Base-by-base conservation (phyloP, 805 yeast genomes). In the Candida chauliodis region DNA sequence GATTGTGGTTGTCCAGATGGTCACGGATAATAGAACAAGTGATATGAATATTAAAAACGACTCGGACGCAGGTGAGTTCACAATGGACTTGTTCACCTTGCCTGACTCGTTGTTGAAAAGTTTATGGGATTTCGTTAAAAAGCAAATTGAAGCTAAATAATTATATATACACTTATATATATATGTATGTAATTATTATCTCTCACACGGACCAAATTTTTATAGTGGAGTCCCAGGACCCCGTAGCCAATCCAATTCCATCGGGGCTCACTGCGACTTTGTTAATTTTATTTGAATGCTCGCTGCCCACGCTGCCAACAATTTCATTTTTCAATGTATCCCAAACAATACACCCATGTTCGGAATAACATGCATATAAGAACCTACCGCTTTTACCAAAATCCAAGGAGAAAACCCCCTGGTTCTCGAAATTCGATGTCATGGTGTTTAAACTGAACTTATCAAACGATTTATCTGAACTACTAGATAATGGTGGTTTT, bases 1-100 rank as follows among this genome's bases (percentile, higher is more conserved):
- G 49, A 78, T 93, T 36, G 95, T 89, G 23, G 93, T 93, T 34
- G 98, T 91, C 39, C 98, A 91, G 64, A 90, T 91, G 96, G 93
- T 91, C 28, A 89, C 95, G 30, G 98, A 91, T 60, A 93, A 93
- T 66, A 78, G 87, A 56, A 88, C 98, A 4, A 79, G 87, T 31
- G 98, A 91, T 34, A 91, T 91, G 95, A 89, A 84, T 63, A 84
- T 91, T 51, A 90, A 90, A 58, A 91, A 93, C 60, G 95, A 91
- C 54, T 89, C 87, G 36, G 98, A 91, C 45, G 91, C 87, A 52
- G 99, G 99, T 37, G 98, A 93, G 68, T 91, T 93, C 61, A 88
- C 95, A 38, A 87, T 91, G 86, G 99, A 91, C 65, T 75, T 91
- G 50, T 90, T 79, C 62, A 90, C 97, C 19, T 71, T 91, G 49